Percentiles rank a stretch among this genome's conserved stretches.
phyloP scores from a whole-genome alignment of 75 land plant genomes.

The Adiantum capillusveneris region DNA sequence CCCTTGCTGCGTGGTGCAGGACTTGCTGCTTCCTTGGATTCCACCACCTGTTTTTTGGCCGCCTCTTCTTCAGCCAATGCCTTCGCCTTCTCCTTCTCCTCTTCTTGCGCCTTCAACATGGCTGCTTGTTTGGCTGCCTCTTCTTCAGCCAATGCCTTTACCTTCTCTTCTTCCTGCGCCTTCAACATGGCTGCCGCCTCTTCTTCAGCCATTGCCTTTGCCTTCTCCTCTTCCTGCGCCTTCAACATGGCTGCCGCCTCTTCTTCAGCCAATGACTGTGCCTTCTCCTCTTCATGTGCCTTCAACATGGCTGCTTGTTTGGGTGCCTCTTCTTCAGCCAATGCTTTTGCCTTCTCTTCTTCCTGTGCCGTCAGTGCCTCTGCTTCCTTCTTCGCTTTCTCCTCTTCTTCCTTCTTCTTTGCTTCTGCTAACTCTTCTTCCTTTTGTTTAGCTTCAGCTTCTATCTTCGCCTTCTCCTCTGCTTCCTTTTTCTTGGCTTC shows the following conservation, averaged over 20 bases:
- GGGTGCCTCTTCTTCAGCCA: background rate
- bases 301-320: no score
- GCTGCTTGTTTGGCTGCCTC: background rate
- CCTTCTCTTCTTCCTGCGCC: background rate
- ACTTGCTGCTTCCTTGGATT: slow-evolving; percentile 8
- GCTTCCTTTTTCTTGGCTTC: background rate
- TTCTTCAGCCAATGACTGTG: background rate
- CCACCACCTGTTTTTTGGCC: background rate
- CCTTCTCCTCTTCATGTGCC: background rate
- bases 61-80: background rate
- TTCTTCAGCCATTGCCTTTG: background rate
- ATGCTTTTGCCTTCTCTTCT: background rate
- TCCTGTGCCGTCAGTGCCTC: no score
- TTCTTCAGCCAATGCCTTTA: background rate
- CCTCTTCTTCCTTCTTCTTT: slow-evolving; percentile 5
- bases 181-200: background rate
- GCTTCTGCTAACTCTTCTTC: background rate
- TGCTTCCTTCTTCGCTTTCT: background rate
- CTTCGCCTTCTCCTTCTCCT: background rate
- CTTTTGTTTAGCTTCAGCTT: background rate
- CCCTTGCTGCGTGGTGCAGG: background rate
- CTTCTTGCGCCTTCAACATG: background rate
- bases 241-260: background rate
- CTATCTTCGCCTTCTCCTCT: slow-evolving; percentile 2
- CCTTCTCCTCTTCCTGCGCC: background rate